These are phyloP conservation scores for Capsella rubella DNA, from an alignment of 441 rosid species.

Conservation along the genomic window DNA sequence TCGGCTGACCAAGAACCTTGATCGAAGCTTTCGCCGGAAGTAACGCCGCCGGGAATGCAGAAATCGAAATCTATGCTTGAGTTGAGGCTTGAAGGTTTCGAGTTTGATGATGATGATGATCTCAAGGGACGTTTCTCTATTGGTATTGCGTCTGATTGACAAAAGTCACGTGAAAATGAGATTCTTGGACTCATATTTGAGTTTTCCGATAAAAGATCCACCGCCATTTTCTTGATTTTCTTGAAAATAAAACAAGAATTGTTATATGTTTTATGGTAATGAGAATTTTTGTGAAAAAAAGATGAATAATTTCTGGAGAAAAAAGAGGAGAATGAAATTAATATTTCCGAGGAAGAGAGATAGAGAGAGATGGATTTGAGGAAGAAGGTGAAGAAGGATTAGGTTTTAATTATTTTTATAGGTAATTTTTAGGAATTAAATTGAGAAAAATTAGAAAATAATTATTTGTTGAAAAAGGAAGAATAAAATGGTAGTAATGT, in stretches of 20 bases:
- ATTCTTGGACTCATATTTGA: constrained; percentile 76
- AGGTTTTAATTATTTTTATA: constrained; percentile 30
- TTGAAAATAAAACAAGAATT: neutral
- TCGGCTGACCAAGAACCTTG: constrained; percentile 82
- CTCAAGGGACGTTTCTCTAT: constrained; percentile 59
- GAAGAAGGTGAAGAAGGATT: constrained; percentile 23
- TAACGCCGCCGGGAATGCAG: constrained; percentile 61
- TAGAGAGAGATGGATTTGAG: constrained; percentile 36
- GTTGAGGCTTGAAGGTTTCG: constrained; percentile 51
- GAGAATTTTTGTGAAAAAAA: constrained; percentile 1
- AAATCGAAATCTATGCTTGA: constrained; percentile 76
- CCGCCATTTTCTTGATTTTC: constrained; percentile 51
- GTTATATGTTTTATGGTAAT: neutral
- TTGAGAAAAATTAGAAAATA: neutral
- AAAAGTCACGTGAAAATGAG: constrained; percentile 86
- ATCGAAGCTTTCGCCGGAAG: constrained; percentile 56
- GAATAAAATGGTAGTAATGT: constrained; percentile 4
- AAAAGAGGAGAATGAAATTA: neutral
- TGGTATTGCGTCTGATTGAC: constrained; percentile 57
- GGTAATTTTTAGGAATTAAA: constrained; percentile 2
- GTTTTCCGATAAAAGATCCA: constrained; percentile 73
- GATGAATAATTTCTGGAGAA: constrained; percentile 18
- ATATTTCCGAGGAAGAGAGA: constrained; percentile 14
- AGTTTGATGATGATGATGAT: constrained; percentile 43
- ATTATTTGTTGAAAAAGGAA: constrained; percentile 4